Conservation (phyloP, 2,329 filamentous ascomycete species). For the Neospermospora avenae region DNA sequence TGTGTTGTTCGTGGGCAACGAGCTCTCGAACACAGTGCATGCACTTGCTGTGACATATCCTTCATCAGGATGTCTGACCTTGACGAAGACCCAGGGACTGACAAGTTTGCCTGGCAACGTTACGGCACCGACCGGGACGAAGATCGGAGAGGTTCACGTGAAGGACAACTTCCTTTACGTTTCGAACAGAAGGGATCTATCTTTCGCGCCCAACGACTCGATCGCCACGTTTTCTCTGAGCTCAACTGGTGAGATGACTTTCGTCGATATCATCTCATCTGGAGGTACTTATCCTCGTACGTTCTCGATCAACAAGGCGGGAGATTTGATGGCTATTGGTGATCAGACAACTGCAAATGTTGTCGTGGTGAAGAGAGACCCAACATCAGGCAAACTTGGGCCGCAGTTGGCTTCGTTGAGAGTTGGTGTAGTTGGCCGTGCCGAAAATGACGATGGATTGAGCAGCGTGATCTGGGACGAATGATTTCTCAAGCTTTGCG, state of each 20-base stretch:
- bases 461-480: constrained; percentile 49
- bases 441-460: constrained; percentile 46
- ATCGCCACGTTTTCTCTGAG: constrained; percentile 40
- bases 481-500: constrained; percentile 29
- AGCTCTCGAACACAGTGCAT: constrained; percentile 42
- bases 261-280: constrained; percentile 41
- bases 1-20: constrained; percentile 41
- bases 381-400: constrained; percentile 40
- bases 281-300: constrained; percentile 45
- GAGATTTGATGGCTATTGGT: constrained; percentile 42
- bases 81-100: constrained; percentile 44
- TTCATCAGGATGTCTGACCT: constrained; percentile 42
- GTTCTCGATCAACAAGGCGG: constrained; percentile 43
- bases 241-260: constrained; percentile 38
- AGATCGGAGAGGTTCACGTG: constrained; percentile 53
- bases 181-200: constrained; percentile 59
- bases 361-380: constrained; percentile 40
- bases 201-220: constrained; percentile 50
- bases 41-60: constrained; percentile 38
- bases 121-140: constrained; percentile 44
- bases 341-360: constrained; percentile 42
- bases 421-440: constrained; percentile 40
- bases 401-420: constrained; percentile 40
- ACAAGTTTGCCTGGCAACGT: constrained; percentile 45
- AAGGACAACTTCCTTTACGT: constrained; percentile 55